phyloP scores from a whole-genome alignment of 2,329 filamentous ascomycete genomes.

The Tolypocladium amazonense region DNA sequence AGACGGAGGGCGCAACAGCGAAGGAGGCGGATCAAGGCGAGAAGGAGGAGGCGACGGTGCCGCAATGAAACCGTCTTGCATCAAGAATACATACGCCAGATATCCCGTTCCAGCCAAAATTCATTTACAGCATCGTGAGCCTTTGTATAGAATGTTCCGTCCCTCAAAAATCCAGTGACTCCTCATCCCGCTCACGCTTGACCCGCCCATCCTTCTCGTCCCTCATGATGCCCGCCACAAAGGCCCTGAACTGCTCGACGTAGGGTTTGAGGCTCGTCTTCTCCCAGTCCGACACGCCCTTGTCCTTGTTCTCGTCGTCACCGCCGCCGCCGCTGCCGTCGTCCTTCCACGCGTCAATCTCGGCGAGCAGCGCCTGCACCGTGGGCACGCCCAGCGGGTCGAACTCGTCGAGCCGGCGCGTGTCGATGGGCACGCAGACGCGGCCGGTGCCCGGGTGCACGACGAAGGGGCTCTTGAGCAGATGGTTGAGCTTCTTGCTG shows the following conservation, averaged over 20 bases:
- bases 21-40: background rate
- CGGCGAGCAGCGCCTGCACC: conserved; percentile 65
- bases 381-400: conserved; percentile 85
- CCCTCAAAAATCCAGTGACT: conserved; percentile 40
- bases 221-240: conserved; percentile 69
- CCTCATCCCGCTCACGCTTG: conserved; percentile 46
- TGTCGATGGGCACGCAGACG: conserved; percentile 92
- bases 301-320: conserved; percentile 25
- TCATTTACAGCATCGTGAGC: background rate
- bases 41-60: background rate
- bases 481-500: conserved; percentile 94
- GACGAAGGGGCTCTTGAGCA: conserved; percentile 94
- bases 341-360: conserved; percentile 74
- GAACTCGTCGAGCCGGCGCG: conserved; percentile 62
- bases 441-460: conserved; percentile 90
- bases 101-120: background rate
- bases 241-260: conserved; percentile 76
- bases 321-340: conserved; percentile 24
- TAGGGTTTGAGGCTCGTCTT: conserved; percentile 94
- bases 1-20: conserved; percentile 2
- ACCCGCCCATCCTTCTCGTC: conserved; percentile 52
- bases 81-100: background rate
- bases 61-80: background rate
- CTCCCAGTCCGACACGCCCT: conserved; percentile 70
- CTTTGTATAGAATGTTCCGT: background rate